Evolutionary conservation across 2,329 filamentous ascomycete species (phyloP), one percentile per base, ranked within the genome.

Genomic region (Ampelomyces quisqualis): DNA sequence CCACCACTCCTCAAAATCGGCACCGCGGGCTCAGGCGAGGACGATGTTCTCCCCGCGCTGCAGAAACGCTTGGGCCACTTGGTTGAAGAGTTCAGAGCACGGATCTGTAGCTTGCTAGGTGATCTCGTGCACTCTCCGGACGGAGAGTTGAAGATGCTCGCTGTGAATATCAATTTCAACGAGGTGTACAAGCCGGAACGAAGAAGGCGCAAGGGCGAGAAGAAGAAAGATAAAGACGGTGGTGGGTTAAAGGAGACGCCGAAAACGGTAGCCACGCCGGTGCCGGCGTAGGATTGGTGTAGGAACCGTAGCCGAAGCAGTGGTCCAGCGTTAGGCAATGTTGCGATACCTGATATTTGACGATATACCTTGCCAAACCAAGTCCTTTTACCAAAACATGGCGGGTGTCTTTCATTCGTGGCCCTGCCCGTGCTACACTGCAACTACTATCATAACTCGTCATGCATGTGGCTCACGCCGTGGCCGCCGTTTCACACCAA

Each of bases 131-230:
- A 94, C 70, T 91, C 97, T 70, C 85, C 90, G 1, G 93, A 98
- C 66, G 84, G 90, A 36, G 93, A 98, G 67, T 88, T 98, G 83
- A 79, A 91, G 39, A 97, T 97, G 75, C 72, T 98, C 53, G 93
- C 89, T 26, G 90, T 97, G 32, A 88, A 93, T 27, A 97, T 98
- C 89, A 98, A 97, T 71, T 98, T 97, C 70, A 98, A 98, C 70
- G 91, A 97, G 65, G 87, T 95, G 18, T 97, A 97, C 69, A 81
- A 88, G 69, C 87, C 88, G 10, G 80, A 84, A 30, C 77, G 83
- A 58, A 79, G 84, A 65, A 82, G 83, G 70, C 71, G 77, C 43
- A 59, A 64, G 32, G 47, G 46, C 3, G 57, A 56, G 9, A 60
- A 58, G 48, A 58, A 56, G 38, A 45, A 47, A 2, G 58, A 64